phyloP scores from a whole-genome alignment of 495 filamentous ascomycete genomes.

The Podospora pseudocomata region DNA sequence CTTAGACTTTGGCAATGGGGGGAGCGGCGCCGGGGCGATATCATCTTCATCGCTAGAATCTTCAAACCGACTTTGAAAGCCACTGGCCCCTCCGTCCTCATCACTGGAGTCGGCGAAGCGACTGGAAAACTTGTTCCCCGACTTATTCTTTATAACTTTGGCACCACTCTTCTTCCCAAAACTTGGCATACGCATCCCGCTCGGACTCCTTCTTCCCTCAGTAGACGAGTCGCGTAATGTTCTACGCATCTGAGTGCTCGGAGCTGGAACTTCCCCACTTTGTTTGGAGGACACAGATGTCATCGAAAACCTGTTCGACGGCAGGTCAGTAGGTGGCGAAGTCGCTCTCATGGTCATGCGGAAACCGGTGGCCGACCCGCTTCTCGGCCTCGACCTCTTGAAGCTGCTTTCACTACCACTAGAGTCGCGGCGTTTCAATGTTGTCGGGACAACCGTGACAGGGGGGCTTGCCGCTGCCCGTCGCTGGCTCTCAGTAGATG shows the following conservation, averaged over 20 bases:
- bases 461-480: constrained; percentile 12
- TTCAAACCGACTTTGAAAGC: constrained; percentile 69
- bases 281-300: constrained; percentile 35
- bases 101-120: constrained; percentile 65
- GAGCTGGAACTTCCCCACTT: constrained; percentile 14
- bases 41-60: constrained; percentile 76
- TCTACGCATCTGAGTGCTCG: constrained; percentile 29
- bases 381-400: constrained; percentile 35
- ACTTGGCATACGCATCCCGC: constrained; percentile 32
- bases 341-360: constrained; percentile 42
- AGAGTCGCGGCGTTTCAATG: constrained; percentile 39
- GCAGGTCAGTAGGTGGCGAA: constrained; percentile 25
- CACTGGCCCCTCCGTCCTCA: constrained; percentile 56
- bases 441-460: constrained; percentile 15
- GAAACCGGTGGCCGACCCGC: constrained; percentile 30
- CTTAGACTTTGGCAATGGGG: constrained; percentile 11
- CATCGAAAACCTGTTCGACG: constrained; percentile 40
- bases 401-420: constrained; percentile 51
- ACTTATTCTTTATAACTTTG: constrained; percentile 12
- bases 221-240: constrained; percentile 27
- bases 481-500: constrained; percentile 13
- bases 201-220: constrained; percentile 21
- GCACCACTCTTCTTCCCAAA: constrained; percentile 31
- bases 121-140: constrained; percentile 31
- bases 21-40: constrained; percentile 22